Evolutionary conservation across 2,329 filamentous ascomycete genomes (phyloP), one percentile per base, ranked within the genome.

Genomic region (Ophioceras dolichostomum): DNA sequence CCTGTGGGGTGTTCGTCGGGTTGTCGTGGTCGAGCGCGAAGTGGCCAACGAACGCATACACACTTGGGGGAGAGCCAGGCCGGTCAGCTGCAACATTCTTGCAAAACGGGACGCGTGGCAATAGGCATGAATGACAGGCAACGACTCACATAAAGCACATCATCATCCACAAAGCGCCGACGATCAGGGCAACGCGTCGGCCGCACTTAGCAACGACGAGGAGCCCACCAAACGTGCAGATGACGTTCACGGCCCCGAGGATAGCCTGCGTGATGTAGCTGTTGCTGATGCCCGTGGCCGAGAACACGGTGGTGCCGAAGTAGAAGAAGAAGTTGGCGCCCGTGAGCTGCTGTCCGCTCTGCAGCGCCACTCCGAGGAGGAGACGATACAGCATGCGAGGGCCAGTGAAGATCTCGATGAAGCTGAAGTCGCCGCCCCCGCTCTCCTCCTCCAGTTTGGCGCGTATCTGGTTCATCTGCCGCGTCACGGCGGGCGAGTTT

Each of bases 251-350:
- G 12, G 4, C 2, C 2, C 31, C 31, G 8, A 82, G 64, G 41
- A 84, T 83, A 51, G 84, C 74, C 49, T 80, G 75, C 0, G 73
- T 79, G 47, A 77, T 79, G 16, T 73, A 72, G 54, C 85, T 78
- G 2, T 67, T 54, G 31, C 18, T 5, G 29, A 85, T 65, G 41
- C 79, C 79, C 3, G 79, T 75, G 1, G 75, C 70, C 37, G 68
- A 42, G 55, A 87, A 86, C 49, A 86, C 72, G 4, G 68, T 73
- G 12, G 71, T 70, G 16, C 69, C 70, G 47, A 79, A 82, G 55
- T 75, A 74, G 46, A 73, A 70, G 52, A 74, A 55, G 58, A 63
- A 66, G 45, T 70, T 71, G 38, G 67, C 64, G 31, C 76, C 79
- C 0, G 76, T 81, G 41, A 81, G 68, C 48, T 84, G 80, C 55